These are phyloP conservation scores for Saposhnikovia divaricata DNA, from an alignment of 129 eudicot species.

Conservation along the genomic window DNA sequence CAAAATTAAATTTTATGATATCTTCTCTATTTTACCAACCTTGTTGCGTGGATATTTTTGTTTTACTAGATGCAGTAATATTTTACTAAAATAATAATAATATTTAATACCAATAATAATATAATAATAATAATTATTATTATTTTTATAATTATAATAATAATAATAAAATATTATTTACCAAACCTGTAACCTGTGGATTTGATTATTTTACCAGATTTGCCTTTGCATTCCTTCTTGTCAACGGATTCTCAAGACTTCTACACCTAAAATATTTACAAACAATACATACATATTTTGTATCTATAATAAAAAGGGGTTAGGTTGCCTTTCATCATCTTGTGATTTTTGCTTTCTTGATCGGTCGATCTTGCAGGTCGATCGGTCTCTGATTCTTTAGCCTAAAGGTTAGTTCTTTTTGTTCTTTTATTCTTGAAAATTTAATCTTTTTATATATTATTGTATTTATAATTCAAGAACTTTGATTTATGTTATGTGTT, in stretches of 20 bases:
- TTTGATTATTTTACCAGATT: not conserved
- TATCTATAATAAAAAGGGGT: not conserved
- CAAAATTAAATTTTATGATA: too few species aligned
- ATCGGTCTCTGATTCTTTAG: conserved; percentile 5
- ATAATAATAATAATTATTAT: too few species aligned
- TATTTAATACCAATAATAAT: too few species aligned
- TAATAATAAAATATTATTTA: not conserved
- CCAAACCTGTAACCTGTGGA: not conserved
- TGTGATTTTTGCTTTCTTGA: conserved; percentile 1
- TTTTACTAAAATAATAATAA: too few species aligned
- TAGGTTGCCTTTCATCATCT: not conserved
- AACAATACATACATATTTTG: not conserved
- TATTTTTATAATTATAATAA: too few species aligned
- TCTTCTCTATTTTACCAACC: too few species aligned
- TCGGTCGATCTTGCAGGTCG: conserved; percentile 18
- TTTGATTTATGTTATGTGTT: not conserved
- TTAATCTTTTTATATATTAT: not conserved
- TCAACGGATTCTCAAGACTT: conserved; percentile 4
- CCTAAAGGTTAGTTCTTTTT: conserved; percentile 9
- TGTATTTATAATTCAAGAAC: not conserved
- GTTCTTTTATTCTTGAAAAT: not conserved
- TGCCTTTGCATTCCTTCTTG: conserved; percentile 1
- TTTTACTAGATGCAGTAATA: too few species aligned
- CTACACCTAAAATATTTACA: not conserved
- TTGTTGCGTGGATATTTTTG: too few species aligned